Evolutionary conservation across 2,329 filamentous ascomycete species (phyloP), one percentile per base, ranked within the genome.

Genomic region (Microascus cirrosus): DNA sequence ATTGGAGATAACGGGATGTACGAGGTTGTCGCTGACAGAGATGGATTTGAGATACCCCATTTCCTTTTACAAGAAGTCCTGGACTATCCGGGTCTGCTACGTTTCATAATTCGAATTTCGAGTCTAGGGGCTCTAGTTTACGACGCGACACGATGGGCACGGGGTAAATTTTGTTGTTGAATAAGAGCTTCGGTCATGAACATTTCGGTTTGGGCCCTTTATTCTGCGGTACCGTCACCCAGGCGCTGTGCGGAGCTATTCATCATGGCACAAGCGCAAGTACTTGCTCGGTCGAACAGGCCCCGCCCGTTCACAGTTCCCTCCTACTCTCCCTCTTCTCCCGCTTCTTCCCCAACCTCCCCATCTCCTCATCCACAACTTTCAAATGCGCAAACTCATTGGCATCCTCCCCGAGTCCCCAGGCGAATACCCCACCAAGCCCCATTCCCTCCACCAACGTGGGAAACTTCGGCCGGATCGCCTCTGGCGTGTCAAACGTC

Each of bases 351-450:
- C 15, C 24, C 22, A 24, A 22, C n/a, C 50, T 57, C 25, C 32
- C 57, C 51, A 61, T 36, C 58, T 59, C 59, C 55, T 42, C 13
- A 15, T 62, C 58, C 25, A 61, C 55, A 3, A 72, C 72, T 36
- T 61, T 61, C 12, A 79, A 66, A 58, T 75, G 75, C 22, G 65
- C 62, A 59, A 74, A 81, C 2, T 64, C 57, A 1, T 74, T 72
- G 1, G 74, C 77, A 59, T 90, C 87, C 69, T 90, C 86, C 1
- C 85, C 87, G 59, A 90, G 65, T 22, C 84, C 86, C 87, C 86
- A 90, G 0, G 86, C 86, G 77, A 90, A 89, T 4, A 88, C 81
- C 18, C 88, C 87, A 1, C 87, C 86, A 0, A 90, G 68, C 1
- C 72, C 69, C 65, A 79, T 77, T 35, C 73, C 73, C 34, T 74